Base-by-base conservation (phyloP, 495 filamentous ascomycete genomes). In the Podospora pseudocomata region DNA sequence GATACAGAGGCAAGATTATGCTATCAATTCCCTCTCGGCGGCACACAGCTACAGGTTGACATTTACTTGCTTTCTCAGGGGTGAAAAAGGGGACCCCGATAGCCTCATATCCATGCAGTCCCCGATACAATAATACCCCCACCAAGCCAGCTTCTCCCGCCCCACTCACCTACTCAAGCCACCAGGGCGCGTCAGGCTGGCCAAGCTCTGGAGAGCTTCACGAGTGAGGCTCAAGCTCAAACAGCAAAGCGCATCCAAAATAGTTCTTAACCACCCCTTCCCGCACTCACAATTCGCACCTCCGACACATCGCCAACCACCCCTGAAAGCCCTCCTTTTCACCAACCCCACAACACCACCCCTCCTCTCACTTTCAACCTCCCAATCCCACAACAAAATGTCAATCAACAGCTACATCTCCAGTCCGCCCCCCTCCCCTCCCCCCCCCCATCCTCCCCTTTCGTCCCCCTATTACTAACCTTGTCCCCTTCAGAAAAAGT, bases 401-500 rank as follows among this genome's bases (percentile, higher is more conserved):
- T 70, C 72, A 32, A 64, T 74, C 23, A 72, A 74, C 60, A 64
- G 65, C 49, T 80, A 80, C 67, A 70, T 80, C 65, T 74, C 77
- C 44, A 77, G 78, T 78, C 63, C 70, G 78, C 72, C 59, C 9
- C 28, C 63, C 70, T 76, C 73, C 59, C 9, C 26, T 0, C 16
- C 55, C 27, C 19, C 62, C 13, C 59, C 49, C 27, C 59, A 11
- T n/a, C 18, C 23, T 32, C 59, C 18, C 58, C 13, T 23, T 60
- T 15, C 18, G 32, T 64, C 6, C 6, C 49, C 20, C 18, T 15
- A 5, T 64, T 64, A 75, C 79, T 79, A 68, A 76, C 70, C 73
- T 70, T 66, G 20, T 19, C 63, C 13, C 34, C 19, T 15, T 20
- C 76, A 98, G 95, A 97, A 77, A 94, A 91, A 76, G 92, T 99